Base-by-base conservation (phyloP, 495 filamentous ascomycete species). In the Daldinia caldariorum region DNA sequence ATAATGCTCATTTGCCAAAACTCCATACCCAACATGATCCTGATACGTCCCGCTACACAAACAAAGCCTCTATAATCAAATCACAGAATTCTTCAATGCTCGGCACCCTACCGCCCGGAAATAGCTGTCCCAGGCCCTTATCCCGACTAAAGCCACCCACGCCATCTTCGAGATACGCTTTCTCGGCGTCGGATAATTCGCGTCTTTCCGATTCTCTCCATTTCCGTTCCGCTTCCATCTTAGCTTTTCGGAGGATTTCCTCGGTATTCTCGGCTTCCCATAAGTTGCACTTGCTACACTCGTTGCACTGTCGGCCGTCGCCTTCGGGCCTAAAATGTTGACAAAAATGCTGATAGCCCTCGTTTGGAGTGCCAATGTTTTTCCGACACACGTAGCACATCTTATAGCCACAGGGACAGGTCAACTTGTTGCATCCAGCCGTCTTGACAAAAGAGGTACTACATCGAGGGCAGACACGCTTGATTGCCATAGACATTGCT, bases 361-460 rank as follows among this genome's bases (percentile, higher is more conserved):
- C 84, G 58, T 79, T 82, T 10, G 79, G 75, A 50, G 71, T 81
- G 49, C 80, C 82, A 55, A 88, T 86, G 71, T 88, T 83, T 70
- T 85, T 85, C 29, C 91, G 90, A 75, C 92, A 97, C 43, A 97
- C 86, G 67, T 97, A 97, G 81, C 95, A 99, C 95, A 99, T 99
- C 65, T 90, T 89, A 79, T 97, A 99, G 0, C 95, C 94, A 77
- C 95, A 99, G n/a, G 92, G 86, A 76, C 95, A 99, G n/a, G 91
- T 94, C 14, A 99, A 80, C 78, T 97, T 97, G 81, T 99, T 99
- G 84, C 95, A 99, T 66, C 95, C 95, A 35, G 90, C 89, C 2
- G 86, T 88, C 75, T 97, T 97, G 78, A 99, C 90, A 74, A 99
- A 97, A 14, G 90, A 92, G 26, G 93, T 89, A 63, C 91, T 88